A percentile compares a stretch with the other conserved stretches of the same genome.
These are phyloP conservation scores for Penicillium samsonianum DNA, from an alignment of 495 filamentous ascomycete species.

Conservation along the genomic window DNA sequence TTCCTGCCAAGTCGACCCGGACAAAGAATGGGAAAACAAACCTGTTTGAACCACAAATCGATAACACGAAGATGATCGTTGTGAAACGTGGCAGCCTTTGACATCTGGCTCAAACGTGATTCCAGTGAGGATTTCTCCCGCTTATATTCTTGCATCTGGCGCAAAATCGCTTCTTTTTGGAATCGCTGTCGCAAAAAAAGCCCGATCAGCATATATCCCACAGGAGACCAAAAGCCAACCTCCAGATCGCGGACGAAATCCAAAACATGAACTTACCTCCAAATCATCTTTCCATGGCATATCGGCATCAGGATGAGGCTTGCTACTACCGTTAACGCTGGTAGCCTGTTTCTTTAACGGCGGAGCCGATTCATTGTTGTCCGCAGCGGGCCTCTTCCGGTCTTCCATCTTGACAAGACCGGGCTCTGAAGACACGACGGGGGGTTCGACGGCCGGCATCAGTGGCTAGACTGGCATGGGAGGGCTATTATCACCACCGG, in stretches of 20 bases:
- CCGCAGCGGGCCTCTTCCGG: slow-evolving; percentile 85
- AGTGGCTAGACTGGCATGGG: slow-evolving; percentile 56
- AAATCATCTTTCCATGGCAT: slow-evolving; percentile 84
- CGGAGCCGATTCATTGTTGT: slow-evolving; percentile 75
- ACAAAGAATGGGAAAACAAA: slow-evolving; percentile 41
- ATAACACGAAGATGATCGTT: slow-evolving; percentile 89
- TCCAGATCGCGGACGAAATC: not conserved
- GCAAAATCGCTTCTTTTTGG: slow-evolving; percentile 96
- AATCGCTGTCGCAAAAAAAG: slow-evolving; percentile 62
- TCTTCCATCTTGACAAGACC: slow-evolving; percentile 92
- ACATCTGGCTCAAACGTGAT: slow-evolving; percentile 68
- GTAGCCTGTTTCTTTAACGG: slow-evolving; percentile 83
- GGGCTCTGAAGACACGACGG: slow-evolving; percentile 68
- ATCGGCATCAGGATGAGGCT: slow-evolving; percentile 74
- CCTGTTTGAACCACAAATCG: slow-evolving; percentile 90
- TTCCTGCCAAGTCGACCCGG: not conserved
- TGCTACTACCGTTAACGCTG: slow-evolving; percentile 69
- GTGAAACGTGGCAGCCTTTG: slow-evolving; percentile 74
- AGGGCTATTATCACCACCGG: slow-evolving; percentile 43
- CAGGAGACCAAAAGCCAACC: not conserved
- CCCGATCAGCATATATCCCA: slow-evolving; percentile 15
- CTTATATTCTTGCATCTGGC: slow-evolving; percentile 97
- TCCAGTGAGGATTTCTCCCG: slow-evolving; percentile 80
- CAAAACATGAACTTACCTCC: slow-evolving; percentile 64
- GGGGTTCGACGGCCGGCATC: slow-evolving; percentile 77